Evolutionary conservation across 306 rosid genomes (phyloP), one percentile per base, ranked within the genome.

Genomic region (Trifolium fragiferum): DNA sequence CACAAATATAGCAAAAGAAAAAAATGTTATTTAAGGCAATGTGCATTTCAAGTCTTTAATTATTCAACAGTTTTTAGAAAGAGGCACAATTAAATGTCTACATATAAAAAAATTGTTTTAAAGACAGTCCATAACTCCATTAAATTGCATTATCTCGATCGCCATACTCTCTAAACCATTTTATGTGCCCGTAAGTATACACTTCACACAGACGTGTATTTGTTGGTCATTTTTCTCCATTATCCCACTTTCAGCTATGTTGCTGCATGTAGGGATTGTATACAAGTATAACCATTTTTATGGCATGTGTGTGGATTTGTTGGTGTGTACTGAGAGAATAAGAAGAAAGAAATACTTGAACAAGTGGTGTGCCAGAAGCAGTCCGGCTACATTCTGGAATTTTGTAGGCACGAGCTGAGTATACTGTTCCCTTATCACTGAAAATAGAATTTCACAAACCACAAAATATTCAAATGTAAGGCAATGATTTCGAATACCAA

Each of bases 351-450:
- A 71, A 62, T 82, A 94, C 99, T 70, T 92, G 99, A 86, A 94
- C 72, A 74, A 94, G 88, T 41, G 99, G 96, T 0, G 90, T 92
- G 76, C 99, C 99, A 50, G 99, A 89, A 68, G 97, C 99, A 55
- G 88, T 90, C 25, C 97, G 87, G 74, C 89, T 84, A 80, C 97
- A 90, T 66, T 92, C 99, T 11, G 99, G 89, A 89, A 94, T 89
- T 84, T 94, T 94, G 78, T 86, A 94, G 0, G 99, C 99, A 40
- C 96, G 99, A 75, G 97, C 88, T 6, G 97, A 92, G 81, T 94
- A 92, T 35, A 94, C 99, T n/a, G 83, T 88, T 74, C 99, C 99
- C 74, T 84, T 94, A 35, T 94, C 99, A 82, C 99, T 94, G 83
- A 78, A 80, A 72, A 61, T 73, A 41, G 44, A 46, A 43, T 10